Conservation (phyloP, 805 yeast species). For the Kodamaea kaohsiungensis region DNA sequence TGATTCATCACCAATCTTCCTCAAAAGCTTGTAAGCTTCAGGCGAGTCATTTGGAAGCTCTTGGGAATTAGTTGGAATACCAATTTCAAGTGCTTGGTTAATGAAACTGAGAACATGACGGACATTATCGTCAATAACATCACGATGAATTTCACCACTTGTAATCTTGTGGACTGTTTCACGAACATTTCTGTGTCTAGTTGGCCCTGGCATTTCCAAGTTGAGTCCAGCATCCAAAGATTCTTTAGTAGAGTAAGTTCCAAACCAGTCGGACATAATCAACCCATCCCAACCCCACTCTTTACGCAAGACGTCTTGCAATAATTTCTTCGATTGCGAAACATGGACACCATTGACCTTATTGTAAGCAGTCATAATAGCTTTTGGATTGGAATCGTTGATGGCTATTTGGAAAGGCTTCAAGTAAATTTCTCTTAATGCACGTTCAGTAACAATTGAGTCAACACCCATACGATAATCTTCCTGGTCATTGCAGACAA, state of each 20-base stretch:
- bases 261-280: constrained; percentile 66
- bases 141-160: constrained; percentile 40
- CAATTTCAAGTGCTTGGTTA: constrained; percentile 42
- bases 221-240: constrained; percentile 58
- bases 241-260: constrained; percentile 49
- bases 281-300: constrained; percentile 63
- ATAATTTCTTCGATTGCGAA: constrained; percentile 44
- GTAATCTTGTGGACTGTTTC: constrained; percentile 43
- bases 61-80: constrained; percentile 39
- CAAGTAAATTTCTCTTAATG: constrained; percentile 64
- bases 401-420: constrained; percentile 64
- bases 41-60: constrained; percentile 45
- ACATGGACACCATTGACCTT: constrained; percentile 62
- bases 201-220: constrained; percentile 69
- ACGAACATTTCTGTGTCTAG: constrained; percentile 44
- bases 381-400: constrained; percentile 50
- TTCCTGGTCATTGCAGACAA: constrained; percentile 63
- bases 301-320: constrained; percentile 48
- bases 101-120: constrained; percentile 49
- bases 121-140: constrained; percentile 49
- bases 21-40: constrained; percentile 12
- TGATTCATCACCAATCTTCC: constrained; percentile 41
- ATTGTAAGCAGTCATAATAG: constrained; percentile 65
- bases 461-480: constrained; percentile 51
- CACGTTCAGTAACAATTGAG: constrained; percentile 55